Percentiles rank a stretch among this genome's conserved stretches.
Evolutionary conservation across 2,329 filamentous ascomycete genomes (phyloP).

Genomic region (Colletotrichum sublineola): DNA sequence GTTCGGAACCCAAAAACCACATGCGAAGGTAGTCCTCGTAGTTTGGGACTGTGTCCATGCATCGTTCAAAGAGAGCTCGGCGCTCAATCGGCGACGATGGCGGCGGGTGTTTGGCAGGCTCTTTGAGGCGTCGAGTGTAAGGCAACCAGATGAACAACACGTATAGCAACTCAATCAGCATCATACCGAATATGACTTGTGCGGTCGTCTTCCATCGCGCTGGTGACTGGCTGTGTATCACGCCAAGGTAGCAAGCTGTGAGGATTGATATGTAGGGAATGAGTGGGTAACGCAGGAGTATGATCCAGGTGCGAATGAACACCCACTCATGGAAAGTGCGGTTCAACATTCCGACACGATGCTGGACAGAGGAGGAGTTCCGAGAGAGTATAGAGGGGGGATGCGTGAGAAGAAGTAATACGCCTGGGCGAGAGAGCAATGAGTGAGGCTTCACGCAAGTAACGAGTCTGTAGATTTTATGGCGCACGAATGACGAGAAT

Average conservation of each 20-base stretch:
- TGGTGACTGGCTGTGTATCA: conserved; percentile 40
- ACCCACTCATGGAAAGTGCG: conserved; percentile 44
- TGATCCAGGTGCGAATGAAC: conserved; percentile 61
- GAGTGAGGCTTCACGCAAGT: not conserved
- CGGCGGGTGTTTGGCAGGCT: conserved; percentile 56
- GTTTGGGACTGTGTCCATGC: conserved; percentile 67
- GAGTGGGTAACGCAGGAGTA: conserved; percentile 62
- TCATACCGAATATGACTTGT: conserved; percentile 7
- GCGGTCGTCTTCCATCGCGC: conserved; percentile 47
- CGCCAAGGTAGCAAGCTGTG: conserved; percentile 45
- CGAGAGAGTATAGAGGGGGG: not conserved
- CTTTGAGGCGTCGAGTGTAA: conserved; percentile 55
- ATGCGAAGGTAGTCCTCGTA: conserved; percentile 68
- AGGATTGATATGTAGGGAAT: conserved; percentile 56
- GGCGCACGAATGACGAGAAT: not conserved
- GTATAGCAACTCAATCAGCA: conserved; percentile 58
- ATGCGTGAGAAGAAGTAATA: not conserved
- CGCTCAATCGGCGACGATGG: conserved; percentile 62
- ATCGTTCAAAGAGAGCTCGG: conserved; percentile 67
- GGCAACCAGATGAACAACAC: conserved; percentile 59
- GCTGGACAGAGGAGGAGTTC: not conserved
- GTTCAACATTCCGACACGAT: conserved; percentile 24
- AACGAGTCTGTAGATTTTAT: not conserved
- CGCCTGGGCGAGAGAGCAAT: not conserved
- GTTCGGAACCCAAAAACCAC: conserved; percentile 75